These are phyloP conservation scores for Monilinia fructicola DNA, from an alignment of 2,329 filamentous ascomycete genomes.

Conservation along the genomic window DNA sequence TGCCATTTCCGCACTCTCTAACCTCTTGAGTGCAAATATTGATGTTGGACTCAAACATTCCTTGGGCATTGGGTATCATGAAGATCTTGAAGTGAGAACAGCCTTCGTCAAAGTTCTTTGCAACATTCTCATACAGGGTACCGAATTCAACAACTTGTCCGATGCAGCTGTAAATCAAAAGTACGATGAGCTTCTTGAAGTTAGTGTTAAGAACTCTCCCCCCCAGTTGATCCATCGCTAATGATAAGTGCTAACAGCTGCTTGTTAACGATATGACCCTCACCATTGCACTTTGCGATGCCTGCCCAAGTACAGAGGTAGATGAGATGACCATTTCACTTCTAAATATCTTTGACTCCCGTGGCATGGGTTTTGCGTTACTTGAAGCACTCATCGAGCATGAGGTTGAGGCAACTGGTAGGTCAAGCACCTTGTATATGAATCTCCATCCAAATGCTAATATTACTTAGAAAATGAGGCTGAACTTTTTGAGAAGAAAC, in stretches of 20 bases:
- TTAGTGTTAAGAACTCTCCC: constrained; percentile 38
- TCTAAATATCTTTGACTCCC: constrained; percentile 67
- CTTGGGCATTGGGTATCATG: constrained; percentile 68
- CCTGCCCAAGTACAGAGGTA: constrained; percentile 66
- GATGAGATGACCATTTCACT: constrained; percentile 68
- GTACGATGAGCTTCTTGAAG: constrained; percentile 64
- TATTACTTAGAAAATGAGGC: constrained; percentile 58
- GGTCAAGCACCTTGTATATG: constrained; percentile 26
- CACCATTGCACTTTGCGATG: constrained; percentile 62
- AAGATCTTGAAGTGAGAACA: constrained; percentile 67
- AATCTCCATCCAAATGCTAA: constrained; percentile 19
- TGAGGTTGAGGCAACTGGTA: constrained; percentile 66
- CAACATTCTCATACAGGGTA: constrained; percentile 70
- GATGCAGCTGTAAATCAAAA: constrained; percentile 67
- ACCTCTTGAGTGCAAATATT: constrained; percentile 68
- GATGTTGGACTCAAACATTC: constrained; percentile 71
- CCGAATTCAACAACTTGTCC: constrained; percentile 67
- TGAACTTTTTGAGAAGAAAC: constrained; percentile 63
- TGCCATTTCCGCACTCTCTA: constrained; percentile 66
- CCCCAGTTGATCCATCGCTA: constrained; percentile 18
- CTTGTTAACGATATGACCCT: constrained; percentile 63
- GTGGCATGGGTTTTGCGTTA: constrained; percentile 61
- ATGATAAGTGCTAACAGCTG: constrained; percentile 44
- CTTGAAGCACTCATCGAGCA: constrained; percentile 67
- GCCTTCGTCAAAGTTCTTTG: constrained; percentile 70